Evolutionary conservation across 2,329 filamentous ascomycete genomes (phyloP).

Genomic region (Talaromyces sp.): DNA sequence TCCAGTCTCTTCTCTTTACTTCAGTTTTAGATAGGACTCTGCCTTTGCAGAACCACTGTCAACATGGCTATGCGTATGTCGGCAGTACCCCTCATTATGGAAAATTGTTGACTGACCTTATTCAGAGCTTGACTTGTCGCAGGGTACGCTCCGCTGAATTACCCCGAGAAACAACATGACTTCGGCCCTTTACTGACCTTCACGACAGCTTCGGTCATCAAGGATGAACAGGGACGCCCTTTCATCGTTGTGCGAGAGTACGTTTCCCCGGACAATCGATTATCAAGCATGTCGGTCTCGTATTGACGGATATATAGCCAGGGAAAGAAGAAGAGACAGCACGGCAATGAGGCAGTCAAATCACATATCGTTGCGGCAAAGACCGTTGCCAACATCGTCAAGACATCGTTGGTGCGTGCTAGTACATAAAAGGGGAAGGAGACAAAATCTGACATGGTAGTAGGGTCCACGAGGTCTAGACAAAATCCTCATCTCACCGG

Average conservation of each 20-base stretch:
- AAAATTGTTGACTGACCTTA: slow-evolving; percentile 29
- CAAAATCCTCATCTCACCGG: slow-evolving; percentile 97
- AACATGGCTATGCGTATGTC: slow-evolving; percentile 49
- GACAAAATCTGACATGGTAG: slow-evolving; percentile 5
- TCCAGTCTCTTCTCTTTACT: slow-evolving; percentile 14
- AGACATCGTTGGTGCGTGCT: slow-evolving; percentile 71
- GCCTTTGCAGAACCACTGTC: slow-evolving; percentile 35
- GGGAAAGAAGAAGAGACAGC: slow-evolving; percentile 94
- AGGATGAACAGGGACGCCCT: slow-evolving; percentile 94
- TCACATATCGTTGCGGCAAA: slow-evolving; percentile 95
- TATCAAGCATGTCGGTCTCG: background rate
- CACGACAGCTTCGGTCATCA: slow-evolving; percentile 67
- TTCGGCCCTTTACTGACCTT: background rate
- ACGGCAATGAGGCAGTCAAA: slow-evolving; percentile 96
- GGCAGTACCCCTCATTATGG: slow-evolving; percentile 36
- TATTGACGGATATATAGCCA: slow-evolving; percentile 56
- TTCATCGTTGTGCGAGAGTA: slow-evolving; percentile 99
- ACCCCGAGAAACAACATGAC: background rate
- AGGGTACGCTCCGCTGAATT: slow-evolving; percentile 32
- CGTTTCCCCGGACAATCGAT: slow-evolving; percentile 36
- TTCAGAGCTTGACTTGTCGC: slow-evolving; percentile 47
- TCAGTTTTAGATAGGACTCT: slow-evolving; percentile 21
- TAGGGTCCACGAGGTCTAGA: slow-evolving; percentile 88
- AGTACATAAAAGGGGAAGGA: slow-evolving; percentile 15
- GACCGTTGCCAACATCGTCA: slow-evolving; percentile 95